Conservation (phyloP, 345 rosid species). For the Litchi chinensis region DNA sequence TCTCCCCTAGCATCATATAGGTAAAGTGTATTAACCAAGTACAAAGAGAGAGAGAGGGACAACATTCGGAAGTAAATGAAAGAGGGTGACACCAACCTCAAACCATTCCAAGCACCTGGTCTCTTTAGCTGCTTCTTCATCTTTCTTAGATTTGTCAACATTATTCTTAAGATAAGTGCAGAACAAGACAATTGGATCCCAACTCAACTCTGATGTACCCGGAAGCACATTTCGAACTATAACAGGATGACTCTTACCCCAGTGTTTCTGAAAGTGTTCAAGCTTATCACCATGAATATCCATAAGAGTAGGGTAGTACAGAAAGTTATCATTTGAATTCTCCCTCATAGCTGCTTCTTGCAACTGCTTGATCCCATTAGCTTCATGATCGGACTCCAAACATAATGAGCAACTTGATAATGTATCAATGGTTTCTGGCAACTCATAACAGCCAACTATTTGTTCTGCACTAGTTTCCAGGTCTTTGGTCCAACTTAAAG, state of each 20-base stretch:
- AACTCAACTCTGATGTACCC: slow-evolving; percentile 53
- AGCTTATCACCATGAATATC: slow-evolving; percentile 67
- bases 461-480: slow-evolving; percentile 87
- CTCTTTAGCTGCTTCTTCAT: slow-evolving; percentile 32
- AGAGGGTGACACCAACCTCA: slow-evolving; percentile 61
- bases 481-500: slow-evolving; percentile 59
- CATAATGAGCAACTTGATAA: slow-evolving; percentile 70
- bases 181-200: slow-evolving; percentile 92
- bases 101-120: slow-evolving; percentile 71
- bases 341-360: slow-evolving; percentile 71
- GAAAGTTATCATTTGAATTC: slow-evolving; percentile 63
- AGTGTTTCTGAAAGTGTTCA: slow-evolving; percentile 93
- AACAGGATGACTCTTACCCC: slow-evolving; percentile 94
- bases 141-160: slow-evolving; percentile 43
- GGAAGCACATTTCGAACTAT: slow-evolving; percentile 70
- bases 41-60: slow-evolving; percentile 1
- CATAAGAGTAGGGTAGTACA: slow-evolving; percentile 57
- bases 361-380: slow-evolving; percentile 47
- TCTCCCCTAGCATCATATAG: neutral
- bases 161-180: slow-evolving; percentile 72
- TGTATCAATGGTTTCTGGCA: slow-evolving; percentile 68
- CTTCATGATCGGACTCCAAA: slow-evolving; percentile 44
- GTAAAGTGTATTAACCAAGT: neutral
- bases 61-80: neutral
- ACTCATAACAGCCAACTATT: slow-evolving; percentile 82